Base-by-base conservation (phyloP, 768 basidiomycete genomes). In the Suillus hirtellus region DNA sequence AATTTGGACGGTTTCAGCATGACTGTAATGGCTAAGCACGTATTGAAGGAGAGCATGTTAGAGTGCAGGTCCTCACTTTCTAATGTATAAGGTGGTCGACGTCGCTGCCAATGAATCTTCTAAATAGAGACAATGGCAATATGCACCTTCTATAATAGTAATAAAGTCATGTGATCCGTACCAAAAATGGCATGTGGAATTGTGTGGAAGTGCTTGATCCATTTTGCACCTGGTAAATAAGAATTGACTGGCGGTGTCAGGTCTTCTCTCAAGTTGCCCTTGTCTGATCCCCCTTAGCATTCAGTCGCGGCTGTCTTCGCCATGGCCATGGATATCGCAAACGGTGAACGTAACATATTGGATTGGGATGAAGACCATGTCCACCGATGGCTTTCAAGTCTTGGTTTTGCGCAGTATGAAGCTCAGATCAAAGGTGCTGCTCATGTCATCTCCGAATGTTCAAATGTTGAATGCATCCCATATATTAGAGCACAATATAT, bases 401-500 rank as follows among this genome's bases (percentile, higher is more conserved):
- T 96, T 49, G 96, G 95, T 4, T 90, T 89, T 74, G 84, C 89
- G 2, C 92, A 95, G 72, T 97, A 97, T 73, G 89, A 94, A 74
- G 77, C 77, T 46, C 87, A 92, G 77, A 85, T 98, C 69, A 83
- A 84, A 82, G 92, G 94, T 93, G 65, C 62, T 79, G 76, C 62
- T 65, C 59, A 8, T 44, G 58, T 52, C 37, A 37, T 31, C 2
- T 55, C 17, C 24, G 44, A 47, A 31, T 42, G 6, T 44, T 10
- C 49, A 27, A 67, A 60, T 6, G 44, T 24, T 55, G 38, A 24
- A 56, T 64, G 61, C 47, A 47, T 66, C 42, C 52, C 42, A 47
- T 43, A 19, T 60, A 24, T 54, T 72, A 96, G 96, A 95, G 73
- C 92, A 99, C 75, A 90, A 86, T 66, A 93, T 99, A 67, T 89